Evolutionary conservation across 306 rosid species (phyloP).

Genomic region (Abrus precatorius): DNA sequence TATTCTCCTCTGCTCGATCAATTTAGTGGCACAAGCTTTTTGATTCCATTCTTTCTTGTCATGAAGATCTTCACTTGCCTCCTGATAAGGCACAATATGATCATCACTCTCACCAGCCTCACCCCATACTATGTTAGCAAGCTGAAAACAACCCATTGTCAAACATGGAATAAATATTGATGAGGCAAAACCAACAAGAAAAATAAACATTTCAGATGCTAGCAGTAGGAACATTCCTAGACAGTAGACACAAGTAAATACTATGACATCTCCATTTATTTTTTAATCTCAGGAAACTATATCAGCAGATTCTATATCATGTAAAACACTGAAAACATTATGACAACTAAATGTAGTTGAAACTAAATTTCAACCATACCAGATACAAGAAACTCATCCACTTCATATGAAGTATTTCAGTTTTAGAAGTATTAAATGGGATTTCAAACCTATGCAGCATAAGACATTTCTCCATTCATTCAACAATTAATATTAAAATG

Average conservation of each 20-base stretch:
- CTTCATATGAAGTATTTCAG: neutral
- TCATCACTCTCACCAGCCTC: constrained; percentile 74
- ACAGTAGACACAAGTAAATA: neutral
- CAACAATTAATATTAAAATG: no score
- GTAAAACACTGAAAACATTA: neutral
- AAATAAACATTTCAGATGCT: neutral
- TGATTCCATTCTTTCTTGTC: constrained; percentile 65
- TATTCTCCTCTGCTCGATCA: constrained; percentile 56
- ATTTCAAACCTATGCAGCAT: neutral
- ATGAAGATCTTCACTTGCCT: constrained; percentile 61
- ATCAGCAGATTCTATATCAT: neutral
- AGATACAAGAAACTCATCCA: neutral
- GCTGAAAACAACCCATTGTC: constrained; percentile 58
- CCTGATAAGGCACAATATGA: constrained; percentile 77
- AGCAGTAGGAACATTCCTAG: neutral
- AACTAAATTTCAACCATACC: neutral
- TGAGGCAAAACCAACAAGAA: constrained; percentile 20
- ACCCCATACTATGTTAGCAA: constrained; percentile 79
- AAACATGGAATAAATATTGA: constrained; percentile 33
- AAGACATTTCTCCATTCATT: no score
- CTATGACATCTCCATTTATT: neutral
- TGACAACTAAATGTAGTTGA: neutral
- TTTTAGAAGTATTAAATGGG: neutral
- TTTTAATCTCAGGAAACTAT: neutral
- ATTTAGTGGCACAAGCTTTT: constrained; percentile 52